Conservation (phyloP, 192 early-diverging fungal species). For the Kickxella alabastrina region DNA sequence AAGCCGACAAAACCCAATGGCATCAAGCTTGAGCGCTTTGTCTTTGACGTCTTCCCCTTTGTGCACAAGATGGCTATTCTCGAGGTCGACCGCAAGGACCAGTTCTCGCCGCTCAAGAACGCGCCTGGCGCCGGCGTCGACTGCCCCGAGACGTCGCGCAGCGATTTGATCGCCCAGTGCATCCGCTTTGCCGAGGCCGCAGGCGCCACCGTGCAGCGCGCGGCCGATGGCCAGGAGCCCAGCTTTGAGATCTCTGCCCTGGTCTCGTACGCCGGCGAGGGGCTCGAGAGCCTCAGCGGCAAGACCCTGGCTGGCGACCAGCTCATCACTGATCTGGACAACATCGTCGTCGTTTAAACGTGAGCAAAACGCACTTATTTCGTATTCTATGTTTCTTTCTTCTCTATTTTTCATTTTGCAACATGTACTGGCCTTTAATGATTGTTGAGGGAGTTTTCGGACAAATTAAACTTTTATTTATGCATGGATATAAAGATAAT, state of each 20-base stretch:
- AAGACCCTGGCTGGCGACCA: conserved; percentile 50
- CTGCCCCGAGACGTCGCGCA: conserved; percentile 88
- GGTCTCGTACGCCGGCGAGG: conserved; percentile 92
- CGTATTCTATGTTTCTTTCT: not conserved
- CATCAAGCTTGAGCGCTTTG: conserved; percentile 98
- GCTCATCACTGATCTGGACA: conserved; percentile 21
- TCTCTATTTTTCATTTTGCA: conserved; percentile 1
- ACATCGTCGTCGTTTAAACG: conserved; percentile 22
- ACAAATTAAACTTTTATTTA: not conserved
- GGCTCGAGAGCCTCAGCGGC: conserved; percentile 73
- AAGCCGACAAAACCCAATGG: conserved; percentile 82
- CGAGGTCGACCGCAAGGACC: conserved; percentile 87
- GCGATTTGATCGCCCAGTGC: conserved; percentile 84
- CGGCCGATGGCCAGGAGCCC: conserved; percentile 43
- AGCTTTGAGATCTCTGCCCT: conserved; percentile 84
- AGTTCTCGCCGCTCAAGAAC: conserved; percentile 98
- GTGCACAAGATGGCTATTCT: conserved; percentile 85
- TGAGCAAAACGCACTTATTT: not conserved
- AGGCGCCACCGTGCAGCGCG: conserved; percentile 71
- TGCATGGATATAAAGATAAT: not conserved
- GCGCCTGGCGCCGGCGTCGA: conserved; percentile 84
- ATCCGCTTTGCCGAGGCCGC: conserved; percentile 80
- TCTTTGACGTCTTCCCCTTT: conserved; percentile 98
- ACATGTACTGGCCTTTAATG: too few species aligned
- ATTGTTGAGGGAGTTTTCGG: too few species aligned